Base-by-base conservation (phyloP, 768 basidiomycete genomes). In the Boletus huronensis region DNA sequence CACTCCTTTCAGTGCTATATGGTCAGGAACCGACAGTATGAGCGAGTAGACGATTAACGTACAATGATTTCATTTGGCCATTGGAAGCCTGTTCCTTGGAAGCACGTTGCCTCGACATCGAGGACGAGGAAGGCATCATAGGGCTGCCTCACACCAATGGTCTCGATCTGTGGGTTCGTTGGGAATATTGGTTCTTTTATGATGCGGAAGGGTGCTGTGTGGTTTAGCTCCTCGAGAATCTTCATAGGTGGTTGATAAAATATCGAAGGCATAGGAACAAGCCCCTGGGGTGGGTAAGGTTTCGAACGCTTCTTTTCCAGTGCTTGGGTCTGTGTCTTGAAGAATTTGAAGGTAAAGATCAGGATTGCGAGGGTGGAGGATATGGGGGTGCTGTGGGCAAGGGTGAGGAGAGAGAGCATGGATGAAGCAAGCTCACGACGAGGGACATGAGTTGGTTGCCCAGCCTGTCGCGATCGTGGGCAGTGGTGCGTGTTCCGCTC, bases 31-130 rank as follows among this genome's bases (percentile, higher is more conserved):
- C 3, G 35, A 5, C 38, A 41, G 35, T 32, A 47, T 47, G 45
- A 48, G 58, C 26, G 53, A 50, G 46, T 43, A 55, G 42, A 79
- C 3, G 19, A 6, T 1, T 13, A 28, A 48, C 87, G 65, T 68
- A 91, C 96, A 58, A 98, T 97, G 52, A 98, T 94, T 74, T 98
- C 96, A 71, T 97, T 97, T 2, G 95, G 90, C 73, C 85, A 96
- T 51, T 86, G 81, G 59, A 93, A 90, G 17, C 72, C 69, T 32
- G 82, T 79, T 35, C 86, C 88, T 61, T 69, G 70, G 41, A 79
- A 67, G 62, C 93, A 95, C 2, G 93, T 95, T 13, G 85, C 93
- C 68, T 95, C 93, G 48, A 95, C 87, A 62, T 98, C 95, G 52
- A 96, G 77, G 34, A 97, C 87, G 17, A 97, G 81, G 64, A 93